Conservation (phyloP, 2,329 filamentous ascomycete species). For the Pseudopithomyces maydicus region DNA sequence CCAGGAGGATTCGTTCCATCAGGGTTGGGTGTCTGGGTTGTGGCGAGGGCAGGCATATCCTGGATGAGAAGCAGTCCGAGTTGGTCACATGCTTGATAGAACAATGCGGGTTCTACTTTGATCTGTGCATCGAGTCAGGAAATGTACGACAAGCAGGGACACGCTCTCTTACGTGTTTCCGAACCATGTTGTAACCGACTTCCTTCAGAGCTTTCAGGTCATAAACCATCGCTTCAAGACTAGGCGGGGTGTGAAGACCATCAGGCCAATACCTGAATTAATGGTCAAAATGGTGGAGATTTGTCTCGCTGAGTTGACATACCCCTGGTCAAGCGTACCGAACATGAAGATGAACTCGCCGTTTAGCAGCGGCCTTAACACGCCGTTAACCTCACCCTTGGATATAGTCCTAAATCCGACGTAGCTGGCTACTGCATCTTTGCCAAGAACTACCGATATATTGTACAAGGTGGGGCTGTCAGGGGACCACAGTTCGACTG, state of each 20-base stretch:
- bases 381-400: conserved; percentile 60
- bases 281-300: neutral
- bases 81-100: conserved; percentile 70
- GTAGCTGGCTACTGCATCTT: conserved; percentile 66
- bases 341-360: conserved; percentile 72
- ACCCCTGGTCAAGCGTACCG: conserved; percentile 71
- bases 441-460: conserved; percentile 58
- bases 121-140: conserved; percentile 51
- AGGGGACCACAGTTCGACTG: conserved; percentile 68
- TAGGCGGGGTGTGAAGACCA: conserved; percentile 69
- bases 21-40: neutral
- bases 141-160: neutral
- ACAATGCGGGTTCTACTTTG: conserved; percentile 70
- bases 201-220: conserved; percentile 68
- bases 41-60: conserved; percentile 69
- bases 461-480: conserved; percentile 68
- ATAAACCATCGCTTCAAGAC: conserved; percentile 68
- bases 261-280: conserved; percentile 66
- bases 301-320: neutral
- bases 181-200: conserved; percentile 71
- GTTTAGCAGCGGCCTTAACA: conserved; percentile 68
- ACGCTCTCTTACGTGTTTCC: conserved; percentile 65
- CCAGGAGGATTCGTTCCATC: conserved; percentile 22
- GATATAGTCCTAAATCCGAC: conserved; percentile 71
- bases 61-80: conserved; percentile 71